A percentile compares a stretch with the other conserved stretches of the same genome.
These are phyloP conservation scores for Hypoxylon sp. DNA, from an alignment of 2,329 filamentous ascomycete species.

Conservation along the genomic window DNA sequence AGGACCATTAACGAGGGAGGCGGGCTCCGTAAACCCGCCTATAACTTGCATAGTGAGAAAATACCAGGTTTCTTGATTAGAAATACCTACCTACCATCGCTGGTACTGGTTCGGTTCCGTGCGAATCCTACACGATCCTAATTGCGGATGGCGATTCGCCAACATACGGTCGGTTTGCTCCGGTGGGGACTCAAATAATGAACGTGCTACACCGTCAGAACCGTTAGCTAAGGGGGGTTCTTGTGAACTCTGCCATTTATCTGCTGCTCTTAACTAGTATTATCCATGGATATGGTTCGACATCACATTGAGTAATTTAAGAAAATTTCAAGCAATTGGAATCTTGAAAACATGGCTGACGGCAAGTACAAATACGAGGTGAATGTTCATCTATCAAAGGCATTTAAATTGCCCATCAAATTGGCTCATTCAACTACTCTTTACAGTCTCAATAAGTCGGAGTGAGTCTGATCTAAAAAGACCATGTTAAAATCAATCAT, in stretches of 20 bases:
- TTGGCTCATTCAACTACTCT: background rate
- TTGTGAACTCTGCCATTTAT: slow-evolving; percentile 9
- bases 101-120: background rate
- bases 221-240: slow-evolving; percentile 7
- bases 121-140: slow-evolving; percentile 19
- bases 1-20: background rate
- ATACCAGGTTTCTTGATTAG: background rate
- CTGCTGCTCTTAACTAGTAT: slow-evolving; percentile 2
- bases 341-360: background rate
- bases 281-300: slow-evolving; percentile 16
- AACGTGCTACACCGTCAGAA: slow-evolving; percentile 14
- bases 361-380: background rate
- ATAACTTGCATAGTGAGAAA: background rate
- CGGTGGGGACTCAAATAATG: background rate
- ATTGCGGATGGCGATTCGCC: slow-evolving; percentile 16
- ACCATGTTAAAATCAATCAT: slow-evolving; percentile 29
- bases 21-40: background rate
- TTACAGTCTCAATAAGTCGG: background rate
- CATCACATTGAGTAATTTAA: slow-evolving; percentile 10
- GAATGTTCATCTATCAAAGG: background rate
- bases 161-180: slow-evolving; percentile 28
- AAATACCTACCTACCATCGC: background rate
- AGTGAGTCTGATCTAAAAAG: background rate
- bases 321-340: background rate
- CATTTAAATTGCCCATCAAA: background rate